These are phyloP conservation scores for Trametes punicea DNA, from an alignment of 768 basidiomycete species.

Conservation along the genomic window DNA sequence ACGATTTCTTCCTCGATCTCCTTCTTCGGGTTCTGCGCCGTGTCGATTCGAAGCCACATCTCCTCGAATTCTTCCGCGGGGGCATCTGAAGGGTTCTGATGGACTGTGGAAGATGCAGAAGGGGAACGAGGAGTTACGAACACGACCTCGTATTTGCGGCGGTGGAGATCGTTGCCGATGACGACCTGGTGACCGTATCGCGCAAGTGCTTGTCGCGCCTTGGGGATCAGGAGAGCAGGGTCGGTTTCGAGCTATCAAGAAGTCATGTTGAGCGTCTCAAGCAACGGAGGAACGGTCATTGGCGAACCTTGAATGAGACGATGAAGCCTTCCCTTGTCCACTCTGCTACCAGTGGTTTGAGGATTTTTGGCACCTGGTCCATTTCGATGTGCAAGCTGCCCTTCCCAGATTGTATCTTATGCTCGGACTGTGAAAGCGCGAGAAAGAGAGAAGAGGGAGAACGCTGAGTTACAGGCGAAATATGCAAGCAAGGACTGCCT, in stretches of 20 bases:
- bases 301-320: conserved; percentile 90
- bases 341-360: conserved; percentile 90
- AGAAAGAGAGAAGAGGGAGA: not conserved
- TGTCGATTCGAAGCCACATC: conserved; percentile 62
- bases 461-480: not conserved
- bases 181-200: conserved; percentile 97
- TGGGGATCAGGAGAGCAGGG: conserved; percentile 75
- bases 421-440: conserved; percentile 69
- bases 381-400: conserved; percentile 93
- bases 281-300: not conserved
- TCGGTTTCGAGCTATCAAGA: conserved; percentile 87
- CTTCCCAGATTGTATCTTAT: conserved; percentile 98
- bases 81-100: conserved; percentile 20
- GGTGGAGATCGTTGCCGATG: conserved; percentile 92
- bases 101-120: not conserved
- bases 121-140: conserved; percentile 62
- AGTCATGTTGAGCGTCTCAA: not conserved
- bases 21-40: conserved; percentile 33
- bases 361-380: conserved; percentile 98
- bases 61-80: conserved; percentile 42
- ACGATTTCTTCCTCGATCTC: conserved; percentile 97
- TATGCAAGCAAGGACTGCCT: conserved; percentile 10
- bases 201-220: conserved; percentile 81
- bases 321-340: conserved; percentile 91
- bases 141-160: conserved; percentile 88